phyloP scores from a whole-genome alignment of 2,329 filamentous ascomycete genomes.

The Zymoseptoria ardabiliae region DNA sequence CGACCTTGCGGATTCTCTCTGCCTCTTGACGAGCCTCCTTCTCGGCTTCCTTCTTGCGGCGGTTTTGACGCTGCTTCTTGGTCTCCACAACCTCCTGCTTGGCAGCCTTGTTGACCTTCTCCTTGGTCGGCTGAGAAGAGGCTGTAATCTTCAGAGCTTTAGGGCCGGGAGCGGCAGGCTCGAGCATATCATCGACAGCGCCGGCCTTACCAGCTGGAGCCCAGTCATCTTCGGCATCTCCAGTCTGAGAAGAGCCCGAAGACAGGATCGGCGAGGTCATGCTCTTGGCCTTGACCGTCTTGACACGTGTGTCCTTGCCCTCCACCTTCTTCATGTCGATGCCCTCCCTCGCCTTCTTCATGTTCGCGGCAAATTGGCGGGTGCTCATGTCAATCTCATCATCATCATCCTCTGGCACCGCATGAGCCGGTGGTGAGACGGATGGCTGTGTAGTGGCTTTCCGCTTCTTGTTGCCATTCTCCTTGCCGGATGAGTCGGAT shows the following conservation, averaged over 20 bases:
- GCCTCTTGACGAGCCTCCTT: constrained; percentile 68
- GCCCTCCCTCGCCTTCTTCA: constrained; percentile 64
- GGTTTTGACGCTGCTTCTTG: constrained; percentile 94
- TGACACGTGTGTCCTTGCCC: constrained; percentile 38
- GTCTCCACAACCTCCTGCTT: constrained; percentile 57
- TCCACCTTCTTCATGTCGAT: constrained; percentile 56
- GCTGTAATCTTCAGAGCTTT: constrained; percentile 73
- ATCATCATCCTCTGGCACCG: constrained; percentile 31
- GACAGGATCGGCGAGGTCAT: constrained; percentile 35
- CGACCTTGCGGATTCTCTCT: constrained; percentile 67
- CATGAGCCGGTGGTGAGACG: constrained; percentile 15
- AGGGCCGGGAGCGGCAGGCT: constrained; percentile 59
- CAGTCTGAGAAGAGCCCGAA: constrained; percentile 61
- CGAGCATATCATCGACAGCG: constrained; percentile 88
- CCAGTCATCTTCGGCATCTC: constrained; percentile 73
- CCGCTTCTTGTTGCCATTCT: constrained; percentile 26
- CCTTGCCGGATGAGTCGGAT: background rate
- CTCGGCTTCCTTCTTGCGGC: constrained; percentile 75
- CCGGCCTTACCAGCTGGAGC: constrained; percentile 58
- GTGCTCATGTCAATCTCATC: constrained; percentile 60
- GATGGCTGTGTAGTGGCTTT: constrained; percentile 24
- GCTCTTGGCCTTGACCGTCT: constrained; percentile 44
- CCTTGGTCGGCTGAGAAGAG: constrained; percentile 46
- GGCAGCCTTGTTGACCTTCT: constrained; percentile 52
- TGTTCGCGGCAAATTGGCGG: constrained; percentile 68